These are phyloP conservation scores for Termitomyces sp. DNA, from an alignment of 768 basidiomycete genomes.

Conservation along the genomic window DNA sequence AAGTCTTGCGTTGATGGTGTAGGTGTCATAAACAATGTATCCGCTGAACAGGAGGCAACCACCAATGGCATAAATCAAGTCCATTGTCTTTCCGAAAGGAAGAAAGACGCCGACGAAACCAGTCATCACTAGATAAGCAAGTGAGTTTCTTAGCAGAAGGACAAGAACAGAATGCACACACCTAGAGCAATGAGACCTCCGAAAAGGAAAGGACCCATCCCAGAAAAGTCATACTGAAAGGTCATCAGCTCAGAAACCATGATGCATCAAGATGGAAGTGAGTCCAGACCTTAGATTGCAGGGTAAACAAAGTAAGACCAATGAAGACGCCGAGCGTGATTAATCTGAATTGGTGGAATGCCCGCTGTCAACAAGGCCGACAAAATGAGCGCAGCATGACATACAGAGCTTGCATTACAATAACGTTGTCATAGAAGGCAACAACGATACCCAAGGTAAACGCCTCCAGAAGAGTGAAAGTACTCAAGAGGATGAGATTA, in stretches of 20 bases:
- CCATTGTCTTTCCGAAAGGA: constrained; percentile 78
- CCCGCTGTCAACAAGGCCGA: constrained; percentile 4
- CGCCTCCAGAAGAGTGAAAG: constrained; percentile 90
- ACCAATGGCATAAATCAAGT: constrained; percentile 73
- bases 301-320: constrained; percentile 89
- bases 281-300: constrained; percentile 77
- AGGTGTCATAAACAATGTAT: constrained; percentile 90
- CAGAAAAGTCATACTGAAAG: constrained; percentile 85
- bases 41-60: constrained; percentile 85
- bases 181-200: constrained; percentile 75
- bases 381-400: constrained; percentile 18
- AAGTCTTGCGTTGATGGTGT: constrained; percentile 79
- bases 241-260: neutral
- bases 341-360: constrained; percentile 38
- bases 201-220: constrained; percentile 88
- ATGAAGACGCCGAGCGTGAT: constrained; percentile 92
- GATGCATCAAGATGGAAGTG: neutral
- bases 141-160: neutral
- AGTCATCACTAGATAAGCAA: constrained; percentile 54
- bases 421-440: constrained; percentile 62
- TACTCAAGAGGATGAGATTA: constrained; percentile 78
- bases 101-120: constrained; percentile 81
- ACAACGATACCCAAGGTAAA: constrained; percentile 84
- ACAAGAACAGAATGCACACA: constrained; percentile 26
- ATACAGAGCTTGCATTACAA: constrained; percentile 85